phyloP scores from a whole-genome alignment of 129 eudicot species.

The Scalesia atractyloides region DNA sequence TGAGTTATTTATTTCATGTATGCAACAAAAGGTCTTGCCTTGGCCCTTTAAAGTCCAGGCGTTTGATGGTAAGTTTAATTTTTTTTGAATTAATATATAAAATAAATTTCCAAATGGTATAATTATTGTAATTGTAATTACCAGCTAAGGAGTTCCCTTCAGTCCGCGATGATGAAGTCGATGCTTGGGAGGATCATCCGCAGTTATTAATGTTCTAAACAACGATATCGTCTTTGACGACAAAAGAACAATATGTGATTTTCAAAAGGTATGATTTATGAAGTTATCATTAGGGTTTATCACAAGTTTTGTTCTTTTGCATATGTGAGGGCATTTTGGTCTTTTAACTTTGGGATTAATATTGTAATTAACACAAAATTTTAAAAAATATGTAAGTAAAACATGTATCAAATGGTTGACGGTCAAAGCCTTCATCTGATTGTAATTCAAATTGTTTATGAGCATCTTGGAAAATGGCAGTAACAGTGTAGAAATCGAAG shows the following conservation, averaged over 20 bases:
- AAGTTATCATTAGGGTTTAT: not conserved
- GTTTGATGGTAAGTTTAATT: conserved; percentile 56
- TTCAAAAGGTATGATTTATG: conserved; percentile 50
- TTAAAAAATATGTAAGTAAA: too few species aligned
- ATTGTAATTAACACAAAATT: too few species aligned
- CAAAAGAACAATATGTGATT: conserved; percentile 47
- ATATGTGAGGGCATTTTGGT: too few species aligned
- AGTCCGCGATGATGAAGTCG: conserved; percentile 45
- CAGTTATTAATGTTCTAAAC: conserved; percentile 50
- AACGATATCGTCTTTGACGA: conserved; percentile 56
- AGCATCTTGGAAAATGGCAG: too few species aligned
- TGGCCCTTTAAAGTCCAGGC: conserved; percentile 66
- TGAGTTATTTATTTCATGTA: conserved; percentile 58
- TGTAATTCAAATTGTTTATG: too few species aligned
- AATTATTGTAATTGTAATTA: conserved; percentile 16
- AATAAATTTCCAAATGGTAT: not conserved
- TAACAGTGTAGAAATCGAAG: too few species aligned
- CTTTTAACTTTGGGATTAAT: too few species aligned
- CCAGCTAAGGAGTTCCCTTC: conserved; percentile 63
- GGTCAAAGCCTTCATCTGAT: too few species aligned
- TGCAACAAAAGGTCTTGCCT: conserved; percentile 45
- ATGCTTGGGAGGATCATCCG: conserved; percentile 93
- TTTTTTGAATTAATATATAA: not conserved
- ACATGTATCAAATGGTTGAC: too few species aligned
- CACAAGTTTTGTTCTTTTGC: too few species aligned